Evolutionary conservation across 306 rosid species (phyloP).

Genomic region (Fagus sylvatica): DNA sequence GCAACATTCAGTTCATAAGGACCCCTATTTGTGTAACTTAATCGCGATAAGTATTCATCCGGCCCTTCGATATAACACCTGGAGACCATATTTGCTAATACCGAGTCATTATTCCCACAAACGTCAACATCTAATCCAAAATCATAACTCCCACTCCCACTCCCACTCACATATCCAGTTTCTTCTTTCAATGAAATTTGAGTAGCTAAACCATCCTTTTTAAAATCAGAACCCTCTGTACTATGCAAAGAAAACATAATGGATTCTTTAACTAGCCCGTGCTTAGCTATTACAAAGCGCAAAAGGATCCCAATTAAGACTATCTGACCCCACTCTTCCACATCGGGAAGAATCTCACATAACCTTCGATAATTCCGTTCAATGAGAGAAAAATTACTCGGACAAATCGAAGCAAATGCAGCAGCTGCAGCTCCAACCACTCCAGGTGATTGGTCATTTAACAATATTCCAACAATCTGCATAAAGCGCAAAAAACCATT

Average conservation of each 20-base stretch:
- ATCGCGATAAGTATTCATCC: conserved; percentile 84
- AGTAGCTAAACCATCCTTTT: conserved; percentile 35
- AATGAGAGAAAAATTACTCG: conserved; percentile 69
- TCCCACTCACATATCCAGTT: conserved; percentile 33
- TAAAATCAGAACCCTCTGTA: conserved; percentile 33
- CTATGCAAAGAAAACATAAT: conserved; percentile 58
- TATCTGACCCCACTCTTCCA: conserved; percentile 98
- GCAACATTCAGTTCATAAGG: conserved; percentile 52
- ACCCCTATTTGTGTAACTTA: conserved; percentile 50
- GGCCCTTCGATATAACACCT: conserved; percentile 88
- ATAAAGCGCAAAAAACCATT: not conserved
- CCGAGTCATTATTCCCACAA: conserved; percentile 41
- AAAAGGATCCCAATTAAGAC: conserved; percentile 82
- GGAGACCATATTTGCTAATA: conserved; percentile 53
- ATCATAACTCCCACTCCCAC: no score
- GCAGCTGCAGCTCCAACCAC: conserved; percentile 99
- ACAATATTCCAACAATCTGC: conserved; percentile 77
- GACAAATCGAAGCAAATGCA: conserved; percentile 90
- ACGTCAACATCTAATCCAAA: conserved; percentile 37
- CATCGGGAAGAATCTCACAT: conserved; percentile 91
- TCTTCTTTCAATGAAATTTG: conserved; percentile 42
- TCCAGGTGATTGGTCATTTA: conserved; percentile 79
- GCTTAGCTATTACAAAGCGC: conserved; percentile 76
- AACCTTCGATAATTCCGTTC: conserved; percentile 71
- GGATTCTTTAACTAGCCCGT: conserved; percentile 86